Evolutionary conservation across 352 stramenopile species (phyloP).

Genomic region (Phytophthora multivora): DNA sequence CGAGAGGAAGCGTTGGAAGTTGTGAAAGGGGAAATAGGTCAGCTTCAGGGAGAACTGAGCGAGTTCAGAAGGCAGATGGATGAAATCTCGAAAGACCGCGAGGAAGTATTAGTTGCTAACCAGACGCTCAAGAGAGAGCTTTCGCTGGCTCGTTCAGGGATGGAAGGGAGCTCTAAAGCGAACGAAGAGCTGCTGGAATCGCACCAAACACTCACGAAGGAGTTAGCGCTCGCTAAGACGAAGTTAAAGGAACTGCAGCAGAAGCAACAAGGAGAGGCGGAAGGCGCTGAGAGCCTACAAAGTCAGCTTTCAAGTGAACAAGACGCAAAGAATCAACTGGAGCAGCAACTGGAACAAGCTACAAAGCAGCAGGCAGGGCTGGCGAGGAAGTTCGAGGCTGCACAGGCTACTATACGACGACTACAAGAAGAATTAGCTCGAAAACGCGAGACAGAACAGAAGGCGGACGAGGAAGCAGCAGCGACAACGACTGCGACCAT

Average conservation of each 20-base stretch:
- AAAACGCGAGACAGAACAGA: conserved; percentile 25
- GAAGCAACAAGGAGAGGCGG: conserved; percentile 17
- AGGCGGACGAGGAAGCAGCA: conserved; percentile 28
- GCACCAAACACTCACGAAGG: conserved; percentile 25
- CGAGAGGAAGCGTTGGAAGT: conserved; percentile 28
- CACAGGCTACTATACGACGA: conserved; percentile 25
- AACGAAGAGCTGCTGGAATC: conserved; percentile 26
- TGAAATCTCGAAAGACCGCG: conserved; percentile 28
- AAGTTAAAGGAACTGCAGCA: conserved; percentile 33
- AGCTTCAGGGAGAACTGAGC: conserved; percentile 27
- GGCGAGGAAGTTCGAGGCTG: conserved; percentile 38
- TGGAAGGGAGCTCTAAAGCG: conserved; percentile 22
- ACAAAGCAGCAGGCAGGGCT: conserved; percentile 25
- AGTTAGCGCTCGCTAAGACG: conserved; percentile 24
- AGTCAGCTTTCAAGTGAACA: conserved; percentile 31
- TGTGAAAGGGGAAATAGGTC: conserved; percentile 18
- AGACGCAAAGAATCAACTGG: conserved; percentile 13
- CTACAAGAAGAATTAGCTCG: conserved; percentile 41
- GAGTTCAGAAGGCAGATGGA: conserved; percentile 30
- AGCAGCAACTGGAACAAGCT: conserved; percentile 31
- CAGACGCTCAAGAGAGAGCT: conserved; percentile 45
- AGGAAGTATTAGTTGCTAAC: conserved; percentile 31
- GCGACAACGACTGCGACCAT: conserved; percentile 23
- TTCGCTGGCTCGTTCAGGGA: conserved; percentile 15
- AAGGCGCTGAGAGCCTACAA: conserved; percentile 22